Percentiles rank a stretch among this genome's conserved stretches.
phyloP scores from a whole-genome alignment of 2,329 filamentous ascomycete genomes.

The Fusarium penzigii region DNA sequence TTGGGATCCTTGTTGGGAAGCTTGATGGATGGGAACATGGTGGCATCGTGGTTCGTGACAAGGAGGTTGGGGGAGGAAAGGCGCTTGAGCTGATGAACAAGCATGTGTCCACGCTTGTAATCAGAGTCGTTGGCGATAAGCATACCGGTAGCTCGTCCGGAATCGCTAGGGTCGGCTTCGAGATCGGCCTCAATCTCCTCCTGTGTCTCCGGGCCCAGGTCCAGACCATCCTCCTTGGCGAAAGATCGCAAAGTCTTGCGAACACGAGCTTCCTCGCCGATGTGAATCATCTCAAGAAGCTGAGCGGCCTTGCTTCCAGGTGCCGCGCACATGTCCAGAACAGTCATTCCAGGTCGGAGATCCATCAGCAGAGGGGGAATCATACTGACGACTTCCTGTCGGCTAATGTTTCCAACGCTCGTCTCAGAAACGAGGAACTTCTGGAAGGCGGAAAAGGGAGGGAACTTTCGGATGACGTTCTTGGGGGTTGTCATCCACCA shows the following conservation, averaged over 20 bases:
- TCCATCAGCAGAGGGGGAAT: slow-evolving; percentile 95
- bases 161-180: slow-evolving; percentile 65
- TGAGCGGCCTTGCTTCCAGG: slow-evolving; percentile 97
- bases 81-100: slow-evolving; percentile 97
- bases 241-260: slow-evolving; percentile 67
- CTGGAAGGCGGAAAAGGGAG: slow-evolving; percentile 93
- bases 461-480: slow-evolving; percentile 89
- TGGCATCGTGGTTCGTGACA: slow-evolving; percentile 97
- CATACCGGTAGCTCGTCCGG: slow-evolving; percentile 86
- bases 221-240: slow-evolving; percentile 60
- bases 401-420: slow-evolving; percentile 93
- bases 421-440: slow-evolving; percentile 98
- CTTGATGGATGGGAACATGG: slow-evolving; percentile 89
- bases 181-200: slow-evolving; percentile 53
- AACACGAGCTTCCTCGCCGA: slow-evolving; percentile 86
- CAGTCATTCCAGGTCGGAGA: slow-evolving; percentile 85
- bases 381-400: slow-evolving; percentile 98
- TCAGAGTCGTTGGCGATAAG: slow-evolving; percentile 96
- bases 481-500: slow-evolving; percentile 99
- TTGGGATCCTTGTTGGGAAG: slow-evolving; percentile 63
- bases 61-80: slow-evolving; percentile 95
- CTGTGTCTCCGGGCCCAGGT: slow-evolving; percentile 49
- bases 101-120: slow-evolving; percentile 94
- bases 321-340: slow-evolving; percentile 93
- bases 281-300: slow-evolving; percentile 90